A percentile compares a stretch with the other conserved stretches of the same genome.
Evolutionary conservation across 2,329 filamentous ascomycete genomes (phyloP).

Genomic region (Emergomyces orientalis): DNA sequence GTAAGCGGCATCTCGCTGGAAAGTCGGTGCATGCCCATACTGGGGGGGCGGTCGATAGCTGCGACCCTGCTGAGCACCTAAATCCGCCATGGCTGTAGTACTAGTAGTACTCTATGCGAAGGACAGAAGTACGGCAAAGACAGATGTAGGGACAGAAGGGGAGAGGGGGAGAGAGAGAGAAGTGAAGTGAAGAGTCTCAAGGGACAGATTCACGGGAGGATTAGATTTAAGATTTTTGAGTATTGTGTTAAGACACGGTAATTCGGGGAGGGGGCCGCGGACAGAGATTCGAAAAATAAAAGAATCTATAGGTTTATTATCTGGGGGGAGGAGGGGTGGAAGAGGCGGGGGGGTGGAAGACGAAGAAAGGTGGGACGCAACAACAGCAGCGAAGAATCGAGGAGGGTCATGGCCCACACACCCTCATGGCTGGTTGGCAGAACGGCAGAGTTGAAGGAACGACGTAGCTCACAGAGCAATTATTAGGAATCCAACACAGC

Average conservation of each 20-base stretch:
- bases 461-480: conserved; percentile 22
- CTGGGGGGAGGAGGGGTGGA: neutral
- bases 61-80: conserved; percentile 53
- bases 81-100: conserved; percentile 49
- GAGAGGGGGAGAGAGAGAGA: neutral
- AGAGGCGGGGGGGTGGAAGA: neutral
- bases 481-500: conserved; percentile 6
- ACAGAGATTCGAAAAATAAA: neutral
- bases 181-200: neutral
- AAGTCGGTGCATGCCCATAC: conserved; percentile 46
- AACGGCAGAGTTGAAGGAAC: conserved; percentile 31
- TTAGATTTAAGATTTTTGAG: neutral
- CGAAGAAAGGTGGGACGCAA: conserved; percentile 7
- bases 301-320: neutral
- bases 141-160: neutral
- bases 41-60: conserved; percentile 46
- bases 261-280: neutral
- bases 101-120: neutral
- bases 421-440: conserved; percentile 26
- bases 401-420: conserved; percentile 11
- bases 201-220: neutral
- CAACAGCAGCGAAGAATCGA: conserved; percentile 6
- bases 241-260: neutral
- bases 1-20: conserved; percentile 86
- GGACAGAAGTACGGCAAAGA: neutral